A percentile compares a stretch with the other conserved stretches of the same genome.
Conservation (phyloP, 2,329 filamentous ascomycete genomes). For the Bipolaris gigantea region DNA sequence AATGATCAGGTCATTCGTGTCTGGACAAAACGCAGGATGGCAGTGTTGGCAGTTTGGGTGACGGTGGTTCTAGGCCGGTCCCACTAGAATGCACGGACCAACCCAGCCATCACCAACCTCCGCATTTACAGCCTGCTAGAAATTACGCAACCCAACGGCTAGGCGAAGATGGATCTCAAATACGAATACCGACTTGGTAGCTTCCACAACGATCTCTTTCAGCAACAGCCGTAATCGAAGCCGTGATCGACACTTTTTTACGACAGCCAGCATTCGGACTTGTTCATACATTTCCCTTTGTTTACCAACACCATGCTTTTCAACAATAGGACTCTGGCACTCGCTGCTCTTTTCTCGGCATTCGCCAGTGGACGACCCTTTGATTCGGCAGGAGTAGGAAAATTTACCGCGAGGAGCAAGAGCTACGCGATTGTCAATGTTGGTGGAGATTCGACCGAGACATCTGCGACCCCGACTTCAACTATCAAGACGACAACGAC, state of each 20-base stretch:
- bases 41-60: neutral
- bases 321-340: conserved; percentile 21
- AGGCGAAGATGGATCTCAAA: conserved; percentile 25
- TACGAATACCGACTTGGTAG: conserved; percentile 16
- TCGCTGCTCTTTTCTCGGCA: conserved; percentile 28
- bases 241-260: conserved; percentile 16
- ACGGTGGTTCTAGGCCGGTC: conserved; percentile 3
- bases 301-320: conserved; percentile 30
- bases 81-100: conserved; percentile 15
- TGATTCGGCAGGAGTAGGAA: conserved; percentile 18
- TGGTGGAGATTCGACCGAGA: conserved; percentile 38
- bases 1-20: neutral
- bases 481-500: conserved; percentile 31
- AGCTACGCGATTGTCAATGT: conserved; percentile 47
- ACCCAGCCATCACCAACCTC: conserved; percentile 35
- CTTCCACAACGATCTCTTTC: conserved; percentile 8
- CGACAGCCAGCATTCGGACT: conserved; percentile 6
- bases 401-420: conserved; percentile 32
- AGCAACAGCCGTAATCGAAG: conserved; percentile 12
- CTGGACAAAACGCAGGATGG: neutral
- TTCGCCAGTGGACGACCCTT: conserved; percentile 32
- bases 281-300: conserved; percentile 15
- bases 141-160: conserved; percentile 16
- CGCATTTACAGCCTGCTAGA: conserved; percentile 34
- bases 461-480: conserved; percentile 25